Evolutionary conservation across 805 yeast species (phyloP), one percentile per base, ranked within the genome.

Genomic region (Suhomyces sp.): DNA sequence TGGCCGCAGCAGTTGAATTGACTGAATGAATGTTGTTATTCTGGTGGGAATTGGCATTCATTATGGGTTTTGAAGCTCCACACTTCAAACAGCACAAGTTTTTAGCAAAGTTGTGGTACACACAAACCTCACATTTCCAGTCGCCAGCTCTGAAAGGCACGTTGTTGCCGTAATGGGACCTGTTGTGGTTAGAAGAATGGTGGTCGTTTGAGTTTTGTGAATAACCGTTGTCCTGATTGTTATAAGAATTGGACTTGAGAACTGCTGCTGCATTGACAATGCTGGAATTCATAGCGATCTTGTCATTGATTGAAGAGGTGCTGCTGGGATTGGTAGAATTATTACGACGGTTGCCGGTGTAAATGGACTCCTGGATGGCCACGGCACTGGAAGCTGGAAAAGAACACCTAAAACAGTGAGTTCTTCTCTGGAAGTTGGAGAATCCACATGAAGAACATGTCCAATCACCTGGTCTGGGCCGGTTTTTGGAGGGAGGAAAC

Each of bases 131-230:
- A 73, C 97, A 92, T 68, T 90, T 91, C 97, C 97, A 92, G 70
- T 91, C 97, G 48, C 97, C 97, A 2, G 97, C 97, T 60, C 97
- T 80, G 70, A 92, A 92, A 27, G 97, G 97, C n/a, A 92, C 96
- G 60, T 82, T 78, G 49, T 70, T 71, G 43, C 73, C 66, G 51
- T 64, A 62, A 48, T 61, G 63, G 6, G 52, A 40, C n/a, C 64
- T 50, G 46, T 53, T 50, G 46, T 51, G 53, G 49, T 53, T 58
- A 44, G 41, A 50, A 45, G 49, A 47, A 46, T 54, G 50, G 49
- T 53, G 56, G 45, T 57, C 57, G 48, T 51, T 58, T 44, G 37
- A 47, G 48, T 52, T 51, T 27, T 21, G 37, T 6, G 44, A 20
- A n/a, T 41, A 22, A 7, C 35, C 19, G 24, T 15, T 19, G n/a